Evolutionary conservation across 2,329 filamentous ascomycete genomes (phyloP).

Genomic region (Fusarium sulawesiense): DNA sequence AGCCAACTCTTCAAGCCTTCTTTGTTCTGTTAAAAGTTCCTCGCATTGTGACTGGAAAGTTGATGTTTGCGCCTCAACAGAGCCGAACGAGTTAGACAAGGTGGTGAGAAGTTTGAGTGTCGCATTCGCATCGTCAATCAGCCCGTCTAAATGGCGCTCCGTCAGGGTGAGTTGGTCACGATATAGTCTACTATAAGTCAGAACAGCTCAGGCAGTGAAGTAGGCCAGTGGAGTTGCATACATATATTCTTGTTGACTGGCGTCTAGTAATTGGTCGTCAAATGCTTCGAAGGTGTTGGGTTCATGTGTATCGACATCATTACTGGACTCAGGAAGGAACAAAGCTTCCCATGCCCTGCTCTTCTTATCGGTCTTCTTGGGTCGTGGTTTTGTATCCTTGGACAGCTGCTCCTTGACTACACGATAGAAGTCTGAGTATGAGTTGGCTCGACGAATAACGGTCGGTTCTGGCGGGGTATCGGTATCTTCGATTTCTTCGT

Average conservation of each 20-base stretch:
- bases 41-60: conserved; percentile 94
- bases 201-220: conserved; percentile 24
- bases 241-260: conserved; percentile 88
- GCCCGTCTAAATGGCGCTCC: conserved; percentile 81
- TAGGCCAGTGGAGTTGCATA: conserved; percentile 56
- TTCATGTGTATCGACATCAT: conserved; percentile 42
- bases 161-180: conserved; percentile 84
- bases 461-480: conserved; percentile 74
- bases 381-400: conserved; percentile 60
- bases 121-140: conserved; percentile 80
- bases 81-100: conserved; percentile 86
- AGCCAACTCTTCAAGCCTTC: conserved; percentile 79
- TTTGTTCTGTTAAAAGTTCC: conserved; percentile 84
- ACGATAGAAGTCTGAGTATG: conserved; percentile 80
- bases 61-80: conserved; percentile 91
- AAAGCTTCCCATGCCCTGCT: conserved; percentile 65
- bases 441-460: conserved; percentile 74
- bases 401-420: conserved; percentile 68
- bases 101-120: conserved; percentile 81
- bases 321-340: conserved; percentile 47
- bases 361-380: conserved; percentile 54
- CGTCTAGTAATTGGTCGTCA: conserved; percentile 77
- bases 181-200: conserved; percentile 69
- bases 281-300: conserved; percentile 50
- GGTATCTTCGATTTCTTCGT: conserved; percentile 66